Evolutionary conservation across 2,329 filamentous ascomycete species (phyloP).

Genomic region (Cercospora zeina): DNA sequence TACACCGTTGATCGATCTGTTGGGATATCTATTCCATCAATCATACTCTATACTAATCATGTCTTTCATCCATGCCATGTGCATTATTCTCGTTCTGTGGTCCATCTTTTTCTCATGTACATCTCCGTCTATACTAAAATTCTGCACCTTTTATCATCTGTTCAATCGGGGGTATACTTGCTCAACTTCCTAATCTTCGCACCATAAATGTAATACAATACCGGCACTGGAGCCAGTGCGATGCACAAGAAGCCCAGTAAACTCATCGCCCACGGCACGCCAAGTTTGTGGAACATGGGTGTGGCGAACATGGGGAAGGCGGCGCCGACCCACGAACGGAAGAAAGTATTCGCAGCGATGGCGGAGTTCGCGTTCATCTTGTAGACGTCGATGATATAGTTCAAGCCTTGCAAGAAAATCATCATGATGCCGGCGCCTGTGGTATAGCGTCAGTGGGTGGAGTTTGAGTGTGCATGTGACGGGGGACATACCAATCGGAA

Average conservation of each 20-base stretch:
- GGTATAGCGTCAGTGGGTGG: background rate
- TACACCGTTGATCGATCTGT: background rate
- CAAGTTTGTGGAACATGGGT: slow-evolving; percentile 41
- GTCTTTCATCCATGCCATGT: too few species aligned
- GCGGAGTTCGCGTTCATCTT: slow-evolving; percentile 43
- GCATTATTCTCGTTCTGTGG: background rate
- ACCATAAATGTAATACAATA: slow-evolving; percentile 35
- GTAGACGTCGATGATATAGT: slow-evolving; percentile 53
- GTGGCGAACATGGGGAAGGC: slow-evolving; percentile 40
- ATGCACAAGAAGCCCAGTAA: slow-evolving; percentile 39
- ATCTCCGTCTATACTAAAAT: background rate
- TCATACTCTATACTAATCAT: background rate
- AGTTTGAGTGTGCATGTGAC: background rate
- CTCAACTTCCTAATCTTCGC: slow-evolving; percentile 31
- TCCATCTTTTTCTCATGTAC: background rate
- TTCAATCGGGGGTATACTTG: slow-evolving; percentile 24
- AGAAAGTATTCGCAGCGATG: slow-evolving; percentile 41
- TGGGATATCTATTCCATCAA: background rate
- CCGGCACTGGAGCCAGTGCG: slow-evolving; percentile 33
- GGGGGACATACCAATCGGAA: slow-evolving; percentile 41
- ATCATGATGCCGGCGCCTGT: slow-evolving; percentile 37
- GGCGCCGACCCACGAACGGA: slow-evolving; percentile 38
- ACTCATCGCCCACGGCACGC: slow-evolving; percentile 38
- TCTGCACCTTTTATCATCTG: background rate
- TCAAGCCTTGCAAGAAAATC: slow-evolving; percentile 43